Evolutionary conservation across 441 rosid genomes (phyloP).

Genomic region (Pelargonium fulgidum): DNA sequence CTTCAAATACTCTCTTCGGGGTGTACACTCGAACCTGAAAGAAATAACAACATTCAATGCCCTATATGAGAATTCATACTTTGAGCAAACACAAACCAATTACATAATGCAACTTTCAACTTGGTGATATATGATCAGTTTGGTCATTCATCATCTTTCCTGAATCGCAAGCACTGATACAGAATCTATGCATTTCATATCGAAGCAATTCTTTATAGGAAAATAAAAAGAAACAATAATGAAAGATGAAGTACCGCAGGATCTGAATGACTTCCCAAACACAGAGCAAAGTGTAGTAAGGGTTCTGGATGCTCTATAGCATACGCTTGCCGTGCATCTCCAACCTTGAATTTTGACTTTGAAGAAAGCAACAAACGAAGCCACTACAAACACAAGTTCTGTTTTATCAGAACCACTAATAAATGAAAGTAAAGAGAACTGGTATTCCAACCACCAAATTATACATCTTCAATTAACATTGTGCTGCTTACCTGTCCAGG

Average conservation of each 20-base stretch:
- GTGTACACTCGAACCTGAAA: conserved; percentile 76
- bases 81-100: too few relatives aligned
- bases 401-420: conserved; percentile 21
- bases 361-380: conserved; percentile 60
- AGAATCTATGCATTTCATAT: background rate
- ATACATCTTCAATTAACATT: too few relatives aligned
- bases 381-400: conserved; percentile 50
- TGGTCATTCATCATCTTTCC: too few relatives aligned
- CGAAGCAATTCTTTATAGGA: background rate
- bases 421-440: background rate
- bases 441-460: too few relatives aligned
- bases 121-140: too few relatives aligned
- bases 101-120: background rate
- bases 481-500: conserved; percentile 66
- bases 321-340: conserved; percentile 61
- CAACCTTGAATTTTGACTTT: conserved; percentile 59
- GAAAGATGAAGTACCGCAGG: conserved; percentile 57
- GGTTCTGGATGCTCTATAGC: conserved; percentile 62
- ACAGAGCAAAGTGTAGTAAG: conserved; percentile 70
- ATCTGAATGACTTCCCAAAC: conserved; percentile 87
- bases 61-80: background rate
- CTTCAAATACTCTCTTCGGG: conserved; percentile 59
- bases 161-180: too few relatives aligned
- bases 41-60: background rate
- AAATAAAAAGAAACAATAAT: background rate